Base-by-base conservation (phyloP, 1,284 basidiomycete species). In the Ceratobasidium sp. region DNA sequence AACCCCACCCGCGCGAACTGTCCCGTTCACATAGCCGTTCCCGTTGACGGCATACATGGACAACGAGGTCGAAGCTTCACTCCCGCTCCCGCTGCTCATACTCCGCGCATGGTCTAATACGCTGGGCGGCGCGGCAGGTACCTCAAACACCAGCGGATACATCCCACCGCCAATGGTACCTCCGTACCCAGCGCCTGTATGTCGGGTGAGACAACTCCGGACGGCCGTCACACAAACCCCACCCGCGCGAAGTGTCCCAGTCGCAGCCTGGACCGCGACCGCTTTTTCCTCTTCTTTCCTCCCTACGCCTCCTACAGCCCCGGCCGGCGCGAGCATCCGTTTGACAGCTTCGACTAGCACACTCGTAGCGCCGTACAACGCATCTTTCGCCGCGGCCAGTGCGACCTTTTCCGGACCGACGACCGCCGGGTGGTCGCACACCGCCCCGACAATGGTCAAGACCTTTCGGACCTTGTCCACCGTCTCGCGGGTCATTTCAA, bases 391-490 rank as follows among this genome's bases (percentile, higher is more conserved):
- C 39, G 87, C 86, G 79, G 88, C 89, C 33, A 97, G 87, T 81
- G 89, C 88, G 33, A 89, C 88, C 3, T 92, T 85, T 78, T 87
- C 86, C 80, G 89, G 87, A 42, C 85, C 81, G 51, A 91, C 89
- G 73, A 94, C 85, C 80, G 90, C 89, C 49, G 91, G 89, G 84
- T 92, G 93, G 69, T 90, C 89, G 81, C 93, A 91, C 55, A 97
- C 94, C 1, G 93, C 93, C 83, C 98, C 97, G 66, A 98, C 96
- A 72, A 99, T 93, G n/a, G 93, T 93, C 75, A 98, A 89, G 69
- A 98, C 89, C 82, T 94, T 94, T 84, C 96, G 94, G 23, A 98
- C 96, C 85, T 94, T 92, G 83, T 97, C 96, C 71, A 99, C 95
- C 39, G 97, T 94, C 86, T 98, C 96, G 69, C 94, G 91, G 5